Conservation (phyloP, 2,329 filamentous ascomycete genomes). For the Arthrinium puccinioides region DNA sequence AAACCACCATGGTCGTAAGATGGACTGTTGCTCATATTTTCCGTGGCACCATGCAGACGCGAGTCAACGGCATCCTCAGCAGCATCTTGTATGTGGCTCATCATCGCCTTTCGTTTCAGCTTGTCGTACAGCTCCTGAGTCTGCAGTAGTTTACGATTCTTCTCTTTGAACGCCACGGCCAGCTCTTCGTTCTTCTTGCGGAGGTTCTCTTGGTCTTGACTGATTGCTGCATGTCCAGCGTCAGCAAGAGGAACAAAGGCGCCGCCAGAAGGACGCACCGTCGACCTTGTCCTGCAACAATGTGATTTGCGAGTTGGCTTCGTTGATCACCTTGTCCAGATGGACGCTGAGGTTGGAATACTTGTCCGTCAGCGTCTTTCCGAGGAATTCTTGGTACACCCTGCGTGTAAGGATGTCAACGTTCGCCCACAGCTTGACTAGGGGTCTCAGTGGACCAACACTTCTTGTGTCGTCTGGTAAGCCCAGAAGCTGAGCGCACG, state of each 20-base stretch:
- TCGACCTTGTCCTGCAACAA: slow-evolving; percentile 57
- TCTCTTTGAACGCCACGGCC: slow-evolving; percentile 58
- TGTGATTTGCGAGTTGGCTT: slow-evolving; percentile 68
- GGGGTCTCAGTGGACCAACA: slow-evolving; percentile 50
- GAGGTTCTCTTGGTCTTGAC: slow-evolving; percentile 54
- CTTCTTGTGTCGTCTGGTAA: slow-evolving; percentile 79
- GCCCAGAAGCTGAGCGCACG: slow-evolving; percentile 77
- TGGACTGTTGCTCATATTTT: slow-evolving; percentile 9
- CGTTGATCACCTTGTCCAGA: slow-evolving; percentile 65
- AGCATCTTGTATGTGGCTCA: slow-evolving; percentile 47
- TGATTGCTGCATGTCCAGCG: slow-evolving; percentile 35
- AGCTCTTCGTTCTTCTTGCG: slow-evolving; percentile 68
- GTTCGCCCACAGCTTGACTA: no score
- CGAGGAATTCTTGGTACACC: slow-evolving; percentile 70
- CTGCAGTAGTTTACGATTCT: slow-evolving; percentile 61
- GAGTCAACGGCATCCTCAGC: slow-evolving; percentile 42
- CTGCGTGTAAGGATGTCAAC: slow-evolving; percentile 35
- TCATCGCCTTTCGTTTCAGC: slow-evolving; percentile 46
- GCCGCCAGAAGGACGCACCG: slow-evolving; percentile 33
- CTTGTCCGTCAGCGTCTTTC: slow-evolving; percentile 65
- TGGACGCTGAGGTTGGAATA: slow-evolving; percentile 57
- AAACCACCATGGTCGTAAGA: background rate
- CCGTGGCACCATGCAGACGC: slow-evolving; percentile 28
- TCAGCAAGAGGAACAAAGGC: slow-evolving; percentile 7
- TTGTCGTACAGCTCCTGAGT: slow-evolving; percentile 60